These are phyloP conservation scores for Gossypium bickii DNA, from an alignment of 345 rosid species.

Conservation along the genomic window DNA sequence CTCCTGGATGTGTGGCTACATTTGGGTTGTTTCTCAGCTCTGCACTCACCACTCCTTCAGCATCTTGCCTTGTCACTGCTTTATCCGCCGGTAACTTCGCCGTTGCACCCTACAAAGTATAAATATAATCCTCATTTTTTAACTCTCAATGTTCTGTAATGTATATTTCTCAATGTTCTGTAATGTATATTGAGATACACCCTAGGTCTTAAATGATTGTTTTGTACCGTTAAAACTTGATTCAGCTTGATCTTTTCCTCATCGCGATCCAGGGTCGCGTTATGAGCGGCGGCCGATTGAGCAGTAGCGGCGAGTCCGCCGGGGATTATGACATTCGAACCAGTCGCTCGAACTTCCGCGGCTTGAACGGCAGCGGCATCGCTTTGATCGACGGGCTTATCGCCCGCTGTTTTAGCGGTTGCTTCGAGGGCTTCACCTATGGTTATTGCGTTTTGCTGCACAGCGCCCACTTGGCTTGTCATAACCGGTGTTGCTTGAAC, in stretches of 20 bases:
- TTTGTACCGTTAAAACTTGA: slow-evolving; percentile 40
- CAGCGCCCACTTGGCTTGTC: slow-evolving; percentile 10
- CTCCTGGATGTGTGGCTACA: slow-evolving; percentile 45
- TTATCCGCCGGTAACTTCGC: slow-evolving; percentile 52
- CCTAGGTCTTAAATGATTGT: too few species aligned
- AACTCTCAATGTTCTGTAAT: background rate
- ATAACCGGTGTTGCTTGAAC: slow-evolving; percentile 39
- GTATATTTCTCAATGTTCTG: too few species aligned
- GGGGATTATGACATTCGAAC: background rate
- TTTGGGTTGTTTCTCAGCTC: slow-evolving; percentile 65
- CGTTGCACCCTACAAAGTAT: slow-evolving; percentile 40
- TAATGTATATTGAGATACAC: too few species aligned
- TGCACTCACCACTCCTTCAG: slow-evolving; percentile 57
- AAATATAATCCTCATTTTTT: background rate
- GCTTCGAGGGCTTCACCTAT: slow-evolving; percentile 6
- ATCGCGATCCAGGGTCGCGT: slow-evolving; percentile 15
- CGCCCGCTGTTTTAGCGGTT: background rate
- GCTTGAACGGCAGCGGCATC: background rate
- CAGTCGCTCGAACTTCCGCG: background rate
- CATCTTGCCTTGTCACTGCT: slow-evolving; percentile 58
- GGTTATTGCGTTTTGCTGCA: slow-evolving; percentile 23
- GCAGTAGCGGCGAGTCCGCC: background rate
- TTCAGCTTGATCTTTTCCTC: slow-evolving; percentile 56
- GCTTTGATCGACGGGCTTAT: background rate
- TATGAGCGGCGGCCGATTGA: background rate